phyloP scores from a whole-genome alignment of 768 basidiomycete species.

The Serendipita indica region DNA sequence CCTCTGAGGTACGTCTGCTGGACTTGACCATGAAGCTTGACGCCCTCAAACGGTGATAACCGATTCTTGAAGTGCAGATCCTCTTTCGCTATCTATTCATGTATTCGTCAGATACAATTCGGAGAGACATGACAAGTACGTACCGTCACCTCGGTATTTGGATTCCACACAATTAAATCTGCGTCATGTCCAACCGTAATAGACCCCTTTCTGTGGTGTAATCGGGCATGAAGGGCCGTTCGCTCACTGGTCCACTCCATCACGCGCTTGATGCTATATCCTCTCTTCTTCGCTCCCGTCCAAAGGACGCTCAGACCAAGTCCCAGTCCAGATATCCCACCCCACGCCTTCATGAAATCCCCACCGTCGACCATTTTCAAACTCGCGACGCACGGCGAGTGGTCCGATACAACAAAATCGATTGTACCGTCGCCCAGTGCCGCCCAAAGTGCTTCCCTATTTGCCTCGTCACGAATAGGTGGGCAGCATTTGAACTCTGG shows the following conservation, averaged over 20 bases:
- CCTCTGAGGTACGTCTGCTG: conserved; percentile 72
- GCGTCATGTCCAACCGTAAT: conserved; percentile 65
- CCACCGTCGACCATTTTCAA: conserved; percentile 66
- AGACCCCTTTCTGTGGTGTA: conserved; percentile 54
- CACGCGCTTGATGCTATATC: conserved; percentile 43
- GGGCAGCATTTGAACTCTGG: conserved; percentile 96
- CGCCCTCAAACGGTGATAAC: conserved; percentile 76
- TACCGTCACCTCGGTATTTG: conserved; percentile 25
- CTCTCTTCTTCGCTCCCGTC: conserved; percentile 60
- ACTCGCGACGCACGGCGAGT: conserved; percentile 75
- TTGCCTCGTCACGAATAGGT: conserved; percentile 62
- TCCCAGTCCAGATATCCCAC: conserved; percentile 84
- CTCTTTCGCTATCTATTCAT: conserved; percentile 51
- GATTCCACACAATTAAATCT: conserved; percentile 78
- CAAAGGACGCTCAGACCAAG: conserved; percentile 78
- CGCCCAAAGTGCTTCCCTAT: conserved; percentile 65
- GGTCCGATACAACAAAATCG: conserved; percentile 90
- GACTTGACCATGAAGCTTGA: conserved; percentile 53
- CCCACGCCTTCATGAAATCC: conserved; percentile 84
- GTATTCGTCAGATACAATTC: too few species aligned
- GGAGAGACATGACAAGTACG: conserved; percentile 21
- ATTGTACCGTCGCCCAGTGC: conserved; percentile 72
- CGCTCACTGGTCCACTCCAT: conserved; percentile 59
- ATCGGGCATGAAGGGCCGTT: conserved; percentile 68
- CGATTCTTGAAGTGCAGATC: conserved; percentile 84